phyloP scores from a whole-genome alignment of 2,329 filamentous ascomycete species.

The Arthrobotrys sinensis region DNA sequence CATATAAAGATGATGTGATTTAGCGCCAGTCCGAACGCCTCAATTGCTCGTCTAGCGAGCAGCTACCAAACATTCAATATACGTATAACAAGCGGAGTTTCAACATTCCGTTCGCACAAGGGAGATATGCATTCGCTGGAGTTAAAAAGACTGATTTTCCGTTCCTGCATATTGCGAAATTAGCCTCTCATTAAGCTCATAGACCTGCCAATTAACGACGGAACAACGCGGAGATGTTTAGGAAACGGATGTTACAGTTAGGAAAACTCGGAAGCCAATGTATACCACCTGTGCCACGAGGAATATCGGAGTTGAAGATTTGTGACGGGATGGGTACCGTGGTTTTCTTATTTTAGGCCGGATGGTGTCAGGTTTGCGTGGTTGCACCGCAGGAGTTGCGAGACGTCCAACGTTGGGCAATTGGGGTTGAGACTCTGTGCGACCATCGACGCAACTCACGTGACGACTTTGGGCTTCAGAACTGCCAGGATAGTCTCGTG shows the following conservation, averaged over 20 bases:
- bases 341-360: conserved; percentile 10
- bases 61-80: conserved; percentile 9
- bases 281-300: conserved; percentile 15
- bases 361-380: conserved; percentile 9
- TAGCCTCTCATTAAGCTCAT: background rate
- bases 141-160: background rate
- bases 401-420: background rate
- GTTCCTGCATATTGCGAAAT: conserved; percentile 28
- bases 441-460: background rate
- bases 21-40: conserved; percentile 22
- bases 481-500: background rate
- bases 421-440: conserved; percentile 2
- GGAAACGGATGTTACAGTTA: background rate
- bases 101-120: conserved; percentile 14
- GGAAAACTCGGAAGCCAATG: conserved; percentile 8
- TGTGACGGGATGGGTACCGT: conserved; percentile 4
- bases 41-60: conserved; percentile 31
- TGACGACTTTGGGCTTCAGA: background rate
- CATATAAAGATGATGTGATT: conserved; percentile 29
- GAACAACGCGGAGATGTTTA: background rate
- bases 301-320: background rate
- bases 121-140: background rate
- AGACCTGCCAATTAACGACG: no score
- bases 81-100: conserved; percentile 23
- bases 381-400: conserved; percentile 7